Base-by-base conservation (phyloP, 495 filamentous ascomycete species). In the Penicillium chermesinum region DNA sequence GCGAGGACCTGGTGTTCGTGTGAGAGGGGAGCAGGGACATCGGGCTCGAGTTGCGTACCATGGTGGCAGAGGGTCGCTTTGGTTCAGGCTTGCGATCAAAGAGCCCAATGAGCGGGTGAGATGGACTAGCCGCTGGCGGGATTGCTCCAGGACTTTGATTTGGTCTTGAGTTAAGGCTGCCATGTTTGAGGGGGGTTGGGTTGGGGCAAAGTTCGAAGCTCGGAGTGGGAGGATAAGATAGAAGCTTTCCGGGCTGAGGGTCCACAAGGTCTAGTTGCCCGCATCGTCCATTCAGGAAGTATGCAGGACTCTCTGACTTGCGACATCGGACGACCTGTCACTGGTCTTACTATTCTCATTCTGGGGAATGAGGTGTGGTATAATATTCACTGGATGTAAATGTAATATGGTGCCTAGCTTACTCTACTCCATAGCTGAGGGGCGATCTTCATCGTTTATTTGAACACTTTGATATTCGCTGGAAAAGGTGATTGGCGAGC, bases 101-200 rank as follows among this genome's bases (percentile, higher is more conserved):
- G 81, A 83, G 40, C 53, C 69, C 10, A 94, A 74, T 55, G 79
- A 85, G 61, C 72, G 79, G 13, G 78, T 79, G 32, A 94, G 77
- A 56, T 88, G 84, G 27, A 69, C 70, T 34, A 89, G 79, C 12
- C 86, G 79, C 55, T 85, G 84, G 35, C 87, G 83, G 34, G 85
- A 79, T 61, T 85, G 74, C 54, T 94, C 87, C 39, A 94, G 76
- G 48, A 78, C 74, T 69, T 84, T 84, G 41, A 88, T 73, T 51
- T 91, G 85, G 14, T 85, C 82, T 39, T 58, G 55, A 10, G 53
- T 66, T 48, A 63, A 65, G 45, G 66, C 38, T 2, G 72, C 39
- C 69, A 71, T 73, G 40, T 18, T 49, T 20, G 36, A 13, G 44
- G 8, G 38, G 21, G 53, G 46, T 17, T 38, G 36, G 44, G 36